Evolutionary conservation across 495 filamentous ascomycete species (phyloP), one percentile per base, ranked within the genome.

Genomic region (Hypomontagnella submonticulosa): DNA sequence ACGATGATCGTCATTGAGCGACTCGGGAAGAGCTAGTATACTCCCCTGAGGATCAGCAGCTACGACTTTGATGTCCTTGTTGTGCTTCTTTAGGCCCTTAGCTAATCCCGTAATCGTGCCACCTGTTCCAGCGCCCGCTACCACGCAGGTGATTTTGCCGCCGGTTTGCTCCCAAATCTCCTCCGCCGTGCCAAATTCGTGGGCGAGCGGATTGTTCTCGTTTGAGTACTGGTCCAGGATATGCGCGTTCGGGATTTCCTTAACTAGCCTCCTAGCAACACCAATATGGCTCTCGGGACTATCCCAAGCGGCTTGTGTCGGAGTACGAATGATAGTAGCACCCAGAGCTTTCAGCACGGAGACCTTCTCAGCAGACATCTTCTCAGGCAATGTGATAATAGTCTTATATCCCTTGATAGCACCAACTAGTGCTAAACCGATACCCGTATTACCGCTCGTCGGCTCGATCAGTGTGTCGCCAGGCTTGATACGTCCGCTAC

Each of bases 361-460:
- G 10, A 99, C 96, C 75, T 99, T 99, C 78, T 99, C 95, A 23
- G 92, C 87, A 4, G 92, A 97, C 95, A 99, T 99, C 82, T 99
- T 99, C 80, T 99, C 95, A 36, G 95, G 95, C 2, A 99, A 86
- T 0, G 95, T 99, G 72, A 99, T 99, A 76, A 99, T 97, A 12
- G 92, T 95, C 76, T 94, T 95, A 79, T 99, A 99, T 49, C 91
- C 93, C 80, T 97, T 97, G 61, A 99, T 89, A 6, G 95, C 95
- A 32, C 86, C 94, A 12, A 98, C 94, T 41, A 99, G 83, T 13
- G 95, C 95, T 48, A 99, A 81, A 18, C 95, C 95, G 69, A 99
- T 99, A 67, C 95, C 95, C 85, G 95, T 99, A 70, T 99, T 99
- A 32, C 95, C 95, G 71, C 91, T 96, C 30, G 95, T 99, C 6